Evolutionary conservation across 805 yeast species (phyloP), one percentile per base, ranked within the genome.

Genomic region (Myxozyma melibiosi): DNA sequence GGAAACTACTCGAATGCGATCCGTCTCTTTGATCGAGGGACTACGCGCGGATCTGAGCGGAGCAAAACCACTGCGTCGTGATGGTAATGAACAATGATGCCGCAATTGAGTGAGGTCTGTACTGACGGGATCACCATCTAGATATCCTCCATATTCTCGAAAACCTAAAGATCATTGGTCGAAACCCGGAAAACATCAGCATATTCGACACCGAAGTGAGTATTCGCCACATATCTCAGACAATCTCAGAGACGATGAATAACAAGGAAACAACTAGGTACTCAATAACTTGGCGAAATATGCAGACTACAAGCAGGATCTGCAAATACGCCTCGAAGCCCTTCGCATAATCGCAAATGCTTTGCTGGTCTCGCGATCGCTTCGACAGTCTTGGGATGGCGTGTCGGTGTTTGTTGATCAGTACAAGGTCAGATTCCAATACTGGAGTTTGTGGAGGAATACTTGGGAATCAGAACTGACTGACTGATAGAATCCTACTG

Each of bases 311-410:
- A 16, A 13, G 11, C 24, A 18, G 13, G 28, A 34, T 24, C 39
- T 3, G 11, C 30, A 53, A 3, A 46, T 49, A 3, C 37, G 52
- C 16, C 38, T 54, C 13, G 58, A 58, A n/a, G 60, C 60, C 4
- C 42, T 58, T 13, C 35, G 57, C 24, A 43, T 50, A 5, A 42
- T 55, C n/a, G 63, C 63, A 28, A 58, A 58, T 22, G 63, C 57
- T 1, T 28, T 58, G 20, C 41, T 58, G 1, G 48, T 47, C 14
- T 40, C 53, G 3, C 51, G 25, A 2, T 2, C 25, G 4, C 41
- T 51, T 16, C 37, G 62, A 13, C 38, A 39, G 9, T 41, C 13
- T 9, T 52, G 37, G 43, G 50, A 35, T 18, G 48, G 30, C 4
- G 51, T 45, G 3, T 14, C 48, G 20, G 31, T 3, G 25, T 41